Base-by-base conservation (phyloP, 2,329 filamentous ascomycete species). In the Gnomoniopsis smithogilvyi region DNA sequence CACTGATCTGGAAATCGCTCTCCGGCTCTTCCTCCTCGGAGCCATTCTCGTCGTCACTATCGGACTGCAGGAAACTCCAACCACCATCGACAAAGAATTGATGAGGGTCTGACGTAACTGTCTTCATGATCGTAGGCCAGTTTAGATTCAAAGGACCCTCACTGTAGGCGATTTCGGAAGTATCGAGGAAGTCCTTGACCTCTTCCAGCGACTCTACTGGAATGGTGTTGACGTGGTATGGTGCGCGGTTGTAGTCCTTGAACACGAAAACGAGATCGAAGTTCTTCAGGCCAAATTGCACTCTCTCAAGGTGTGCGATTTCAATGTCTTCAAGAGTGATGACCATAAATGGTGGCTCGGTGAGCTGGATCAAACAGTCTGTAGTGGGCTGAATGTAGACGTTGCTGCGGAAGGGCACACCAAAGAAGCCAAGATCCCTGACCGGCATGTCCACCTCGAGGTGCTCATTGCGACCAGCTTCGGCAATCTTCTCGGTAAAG, bases 71-170 rank as follows among this genome's bases (percentile, higher is more conserved):
- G 83, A 99, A 98, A 1, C 86, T 89, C 95, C 95, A 99, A 49
- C 95, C 95, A 34, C 96, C 95, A 64, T 98, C 94, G 3, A 83
- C 85, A 74, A 97, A 99, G 85, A 99, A 99, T 67, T 89, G 86
- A 71, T 99, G 94, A 2, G 95, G 91, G 71, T 99, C 93, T 38
- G 90, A 88, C 21, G 90, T 94, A 26, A 99, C 93, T 0, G 95
- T 99, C 82, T 99, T 99, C 92, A 99, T 99, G 71, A 99, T 99
- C 17, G 93, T 96, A 12, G 91, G 90, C 95, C 95, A 99, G 81
- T 98, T 98, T 59, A 99, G 82, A 78, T 99, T 99, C 66, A 99
- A 86, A 1, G 94, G 95, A 59, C 95, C 95, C 74, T 99, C 96
- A 14, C 87, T 90, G 78, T 88, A 98, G 19, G 95, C 88, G 69